Conservation (phyloP, 495 filamentous ascomycete species). For the Penicillium simplicissimum region DNA sequence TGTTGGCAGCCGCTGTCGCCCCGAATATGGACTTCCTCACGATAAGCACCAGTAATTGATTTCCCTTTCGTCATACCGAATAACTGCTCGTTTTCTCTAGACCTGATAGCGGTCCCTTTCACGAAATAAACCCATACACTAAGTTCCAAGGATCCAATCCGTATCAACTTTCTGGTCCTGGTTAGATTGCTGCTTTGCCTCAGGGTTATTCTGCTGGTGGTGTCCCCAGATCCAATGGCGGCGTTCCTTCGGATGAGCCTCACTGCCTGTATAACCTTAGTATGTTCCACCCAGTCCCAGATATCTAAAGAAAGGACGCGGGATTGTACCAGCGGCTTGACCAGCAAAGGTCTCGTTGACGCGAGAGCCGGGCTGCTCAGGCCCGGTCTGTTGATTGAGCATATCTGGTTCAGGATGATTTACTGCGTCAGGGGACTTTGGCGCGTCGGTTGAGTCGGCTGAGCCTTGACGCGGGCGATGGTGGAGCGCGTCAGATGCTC, state of each 20-base stretch:
- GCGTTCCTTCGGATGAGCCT: conserved; percentile 4
- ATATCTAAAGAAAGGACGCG: not conserved
- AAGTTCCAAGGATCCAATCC: conserved; percentile 15
- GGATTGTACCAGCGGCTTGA: conserved; percentile 9
- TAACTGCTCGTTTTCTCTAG: not conserved
- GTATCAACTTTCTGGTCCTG: conserved; percentile 5
- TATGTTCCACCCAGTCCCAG: not conserved
- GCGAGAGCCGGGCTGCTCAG: conserved; percentile 13
- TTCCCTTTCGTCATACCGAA: not conserved
- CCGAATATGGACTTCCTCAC: no score
- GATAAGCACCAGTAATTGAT: no score
- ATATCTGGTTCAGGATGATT: conserved; percentile 6
- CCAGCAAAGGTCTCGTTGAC: conserved; percentile 6
- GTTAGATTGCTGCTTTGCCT: conserved; percentile 11
- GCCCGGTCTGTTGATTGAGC: not conserved
- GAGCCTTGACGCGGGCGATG: conserved; percentile 13
- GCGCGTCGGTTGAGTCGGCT: conserved; percentile 1
- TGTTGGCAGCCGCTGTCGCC: no score
- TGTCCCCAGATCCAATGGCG: conserved; percentile 14
- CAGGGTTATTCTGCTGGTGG: conserved; percentile 2
- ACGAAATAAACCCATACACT: not conserved
- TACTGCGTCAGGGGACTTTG: conserved; percentile 1
- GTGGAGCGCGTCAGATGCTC: conserved; percentile 14
- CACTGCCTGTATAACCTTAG: conserved; percentile 1
- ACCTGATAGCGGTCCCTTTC: not conserved